Percentiles rank a stretch among this genome's conserved stretches.
These are phyloP conservation scores for Effrenium voratum DNA, from an alignment of 73 alveolate genomes.

Conservation along the genomic window DNA sequence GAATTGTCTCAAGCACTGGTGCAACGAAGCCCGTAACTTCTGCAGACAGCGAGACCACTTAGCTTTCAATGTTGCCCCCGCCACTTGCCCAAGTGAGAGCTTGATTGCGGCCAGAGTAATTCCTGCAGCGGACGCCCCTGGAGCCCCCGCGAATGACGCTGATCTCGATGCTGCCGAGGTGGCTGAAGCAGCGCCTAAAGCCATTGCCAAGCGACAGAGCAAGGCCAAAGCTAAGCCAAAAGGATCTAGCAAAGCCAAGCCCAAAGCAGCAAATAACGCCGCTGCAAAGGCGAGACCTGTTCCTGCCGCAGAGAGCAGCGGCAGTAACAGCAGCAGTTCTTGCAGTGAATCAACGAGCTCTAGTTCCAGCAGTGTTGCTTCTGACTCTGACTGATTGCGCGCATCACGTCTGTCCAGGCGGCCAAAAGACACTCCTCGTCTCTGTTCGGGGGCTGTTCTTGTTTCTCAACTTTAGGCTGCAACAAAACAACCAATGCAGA, in stretches of 20 bases:
- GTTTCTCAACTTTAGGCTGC: no score
- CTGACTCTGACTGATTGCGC: no score
- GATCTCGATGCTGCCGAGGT: background rate
- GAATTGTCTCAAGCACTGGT: background rate
- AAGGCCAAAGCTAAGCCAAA: background rate
- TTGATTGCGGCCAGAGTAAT: background rate
- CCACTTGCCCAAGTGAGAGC: background rate
- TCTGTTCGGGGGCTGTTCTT: no score
- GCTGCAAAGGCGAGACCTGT: background rate
- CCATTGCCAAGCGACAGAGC: background rate
- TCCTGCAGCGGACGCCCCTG: background rate
- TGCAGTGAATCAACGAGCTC: no score
- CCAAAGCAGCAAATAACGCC: background rate
- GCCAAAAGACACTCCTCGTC: no score
- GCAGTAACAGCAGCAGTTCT: no score
- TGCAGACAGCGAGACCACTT: background rate
- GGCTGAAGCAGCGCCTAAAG: background rate
- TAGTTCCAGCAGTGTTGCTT: no score
- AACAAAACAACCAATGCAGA: no score
- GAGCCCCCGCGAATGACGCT: background rate
- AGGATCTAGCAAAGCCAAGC: background rate
- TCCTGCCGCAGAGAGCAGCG: no score
- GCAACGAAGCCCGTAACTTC: background rate
- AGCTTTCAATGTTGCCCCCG: background rate
- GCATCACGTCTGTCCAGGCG: no score